Percentiles rank a stretch among this genome's conserved stretches.
Conservation (phyloP, 148 eudicot genomes). For the Tetragonia tetragonoides region DNA sequence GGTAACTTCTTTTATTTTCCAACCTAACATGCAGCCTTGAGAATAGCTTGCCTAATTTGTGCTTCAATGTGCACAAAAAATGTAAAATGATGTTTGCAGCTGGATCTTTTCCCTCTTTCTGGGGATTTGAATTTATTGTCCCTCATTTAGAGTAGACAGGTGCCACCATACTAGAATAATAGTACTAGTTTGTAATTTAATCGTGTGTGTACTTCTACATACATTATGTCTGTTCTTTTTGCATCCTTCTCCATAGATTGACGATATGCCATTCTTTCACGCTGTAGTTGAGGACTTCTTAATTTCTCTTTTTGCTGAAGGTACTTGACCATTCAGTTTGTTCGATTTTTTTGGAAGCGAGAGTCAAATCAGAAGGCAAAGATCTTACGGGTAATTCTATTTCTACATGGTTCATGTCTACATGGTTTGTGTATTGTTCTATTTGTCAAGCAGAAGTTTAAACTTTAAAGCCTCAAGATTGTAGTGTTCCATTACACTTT, state of each 20-base stretch:
- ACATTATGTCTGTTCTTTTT: neutral
- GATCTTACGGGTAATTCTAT: constrained; percentile 75
- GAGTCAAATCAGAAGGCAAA: constrained; percentile 99
- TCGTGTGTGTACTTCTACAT: neutral
- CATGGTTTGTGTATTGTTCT: neutral
- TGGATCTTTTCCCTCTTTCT: neutral
- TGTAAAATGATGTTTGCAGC: neutral
- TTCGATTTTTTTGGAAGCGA: constrained; percentile 98
- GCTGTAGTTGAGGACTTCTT: neutral
- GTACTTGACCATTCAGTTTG: constrained; percentile 93
- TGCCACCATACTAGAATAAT: neutral
- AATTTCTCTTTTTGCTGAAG: constrained; percentile 33
- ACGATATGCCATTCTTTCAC: neutral
- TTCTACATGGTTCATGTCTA: neutral
- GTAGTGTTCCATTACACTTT: neutral
- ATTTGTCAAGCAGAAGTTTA: neutral
- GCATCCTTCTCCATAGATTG: neutral
- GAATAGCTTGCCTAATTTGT: neutral
- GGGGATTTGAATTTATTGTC: neutral
- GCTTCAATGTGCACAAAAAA: neutral
- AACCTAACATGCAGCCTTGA: neutral
- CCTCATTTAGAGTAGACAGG: neutral
- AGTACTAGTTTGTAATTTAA: neutral
- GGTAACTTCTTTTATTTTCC: constrained; percentile 37
- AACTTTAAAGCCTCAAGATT: constrained; percentile 2